phyloP scores from a whole-genome alignment of 805 yeast species.

The Lachancea sp. region DNA sequence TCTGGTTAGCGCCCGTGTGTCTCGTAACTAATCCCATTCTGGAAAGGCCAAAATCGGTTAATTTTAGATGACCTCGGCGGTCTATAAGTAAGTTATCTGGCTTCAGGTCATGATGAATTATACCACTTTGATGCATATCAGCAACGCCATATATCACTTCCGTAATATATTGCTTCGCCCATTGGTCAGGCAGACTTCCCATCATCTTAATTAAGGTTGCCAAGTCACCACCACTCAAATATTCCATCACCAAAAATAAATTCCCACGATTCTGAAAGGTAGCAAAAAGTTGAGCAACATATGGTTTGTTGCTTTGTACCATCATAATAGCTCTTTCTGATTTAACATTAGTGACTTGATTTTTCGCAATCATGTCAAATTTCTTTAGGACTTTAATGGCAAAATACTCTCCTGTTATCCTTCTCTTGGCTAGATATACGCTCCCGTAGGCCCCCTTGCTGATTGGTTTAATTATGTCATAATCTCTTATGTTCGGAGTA shows the following conservation, averaged over 20 bases:
- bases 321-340: conserved; percentile 97
- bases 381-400: conserved; percentile 90
- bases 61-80: conserved; percentile 76
- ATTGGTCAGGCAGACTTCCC: conserved; percentile 76
- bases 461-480: conserved; percentile 85
- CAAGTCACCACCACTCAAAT: conserved; percentile 91
- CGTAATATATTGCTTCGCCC: conserved; percentile 82
- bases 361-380: conserved; percentile 94
- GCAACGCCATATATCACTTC: conserved; percentile 88
- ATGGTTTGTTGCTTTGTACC: conserved; percentile 90
- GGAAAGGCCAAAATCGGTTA: conserved; percentile 93
- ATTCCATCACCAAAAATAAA: conserved; percentile 92
- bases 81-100: conserved; percentile 92
- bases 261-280: conserved; percentile 86
- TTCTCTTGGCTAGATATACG: conserved; percentile 78
- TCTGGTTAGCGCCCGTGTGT: conserved; percentile 39
- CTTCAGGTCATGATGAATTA: conserved; percentile 90
- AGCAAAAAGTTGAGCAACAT: conserved; percentile 81
- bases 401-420: conserved; percentile 85
- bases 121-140: conserved; percentile 81
- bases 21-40: conserved; percentile 83
- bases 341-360: conserved; percentile 89
- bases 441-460: conserved; percentile 98
- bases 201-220: conserved; percentile 77
- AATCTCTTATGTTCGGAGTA: conserved; percentile 74